Base-by-base conservation (phyloP, 2,329 filamentous ascomycete genomes). In the Colletotrichum plurivorum region DNA sequence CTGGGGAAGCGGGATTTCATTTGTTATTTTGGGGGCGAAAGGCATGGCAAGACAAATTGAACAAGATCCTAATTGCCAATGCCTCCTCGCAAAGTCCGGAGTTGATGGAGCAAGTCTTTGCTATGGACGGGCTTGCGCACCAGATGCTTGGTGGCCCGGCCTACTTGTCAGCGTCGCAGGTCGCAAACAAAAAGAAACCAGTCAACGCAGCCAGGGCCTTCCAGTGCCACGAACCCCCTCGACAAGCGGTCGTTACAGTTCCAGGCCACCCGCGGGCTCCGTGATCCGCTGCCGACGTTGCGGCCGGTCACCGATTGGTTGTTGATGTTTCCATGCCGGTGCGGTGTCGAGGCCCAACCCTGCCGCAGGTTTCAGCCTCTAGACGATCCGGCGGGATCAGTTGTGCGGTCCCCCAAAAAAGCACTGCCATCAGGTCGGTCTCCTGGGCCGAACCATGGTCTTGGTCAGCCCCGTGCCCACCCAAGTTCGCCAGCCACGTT, bases 361-460 rank as follows among this genome's bases (percentile, higher is more conserved):
- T 48, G 55, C 10, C 13, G 16, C 12, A 15, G n/a, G 55, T 58
- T 58, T 58, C 55, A 58, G 55, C 25, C 55, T 56, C 18, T 48
- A 48, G 53, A 56, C 36, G 36, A 56, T 45, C 36, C 9, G 5
- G 36, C 5, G 31, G 31, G 31, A 13, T 9, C 22, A 12, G 5
- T 41, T 25, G 18, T 39, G 9, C 10, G 18, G 53, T 45, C 43
- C 52, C 16, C 36, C 31, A 36, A 36, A 10, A 41, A 7, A 8
- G 22, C 36, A 27, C 53, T 56, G 36, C 53, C 36, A 56, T 13
- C 10, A 36, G 6, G 41, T 36, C 16, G 6, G 41, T 36, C 16
- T 27, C 5, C 16, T 55, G 53, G 53, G 31, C 36, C n/a, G 22
- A 12, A 43, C 20, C 15, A n/a, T 16, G 18, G 36, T 39, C 36